Conservation (phyloP, 495 filamentous ascomycete species). For the Neurospora intermedia region DNA sequence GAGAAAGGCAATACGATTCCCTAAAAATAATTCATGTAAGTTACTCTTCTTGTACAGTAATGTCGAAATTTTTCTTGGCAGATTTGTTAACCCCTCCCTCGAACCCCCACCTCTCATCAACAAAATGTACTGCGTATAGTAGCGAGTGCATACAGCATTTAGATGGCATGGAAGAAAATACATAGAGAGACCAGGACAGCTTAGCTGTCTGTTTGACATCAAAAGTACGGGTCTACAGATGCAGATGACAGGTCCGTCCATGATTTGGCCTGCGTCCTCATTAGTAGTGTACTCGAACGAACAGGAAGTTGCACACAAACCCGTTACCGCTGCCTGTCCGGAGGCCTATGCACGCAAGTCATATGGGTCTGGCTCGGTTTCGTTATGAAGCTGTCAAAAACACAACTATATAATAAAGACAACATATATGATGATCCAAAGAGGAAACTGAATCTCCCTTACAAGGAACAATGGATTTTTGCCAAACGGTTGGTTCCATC, state of each 20-base stretch:
- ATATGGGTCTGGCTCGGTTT: neutral
- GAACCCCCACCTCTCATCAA: neutral
- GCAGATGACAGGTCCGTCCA: neutral
- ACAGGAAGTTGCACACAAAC: neutral
- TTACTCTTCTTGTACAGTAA: neutral
- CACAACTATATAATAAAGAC: neutral
- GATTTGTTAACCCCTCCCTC: neutral
- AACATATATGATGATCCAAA: neutral
- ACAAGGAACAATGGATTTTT: neutral
- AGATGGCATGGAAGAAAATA: neutral
- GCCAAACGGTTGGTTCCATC: neutral
- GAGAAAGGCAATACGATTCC: neutral
- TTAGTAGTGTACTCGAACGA: neutral
- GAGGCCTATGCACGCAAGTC: neutral
- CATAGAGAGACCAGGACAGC: neutral
- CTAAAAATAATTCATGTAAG: neutral
- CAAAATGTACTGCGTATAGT: neutral
- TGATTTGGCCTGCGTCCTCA: neutral
- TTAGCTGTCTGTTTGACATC: neutral
- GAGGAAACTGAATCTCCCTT: neutral
- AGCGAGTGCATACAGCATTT: neutral
- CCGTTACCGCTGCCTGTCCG: neutral
- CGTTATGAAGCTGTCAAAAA: neutral
- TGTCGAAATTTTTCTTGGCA: neutral
- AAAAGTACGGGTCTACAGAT: neutral